phyloP scores from a whole-genome alignment of 208 protist species.

The Borovskyia barvae region DNA sequence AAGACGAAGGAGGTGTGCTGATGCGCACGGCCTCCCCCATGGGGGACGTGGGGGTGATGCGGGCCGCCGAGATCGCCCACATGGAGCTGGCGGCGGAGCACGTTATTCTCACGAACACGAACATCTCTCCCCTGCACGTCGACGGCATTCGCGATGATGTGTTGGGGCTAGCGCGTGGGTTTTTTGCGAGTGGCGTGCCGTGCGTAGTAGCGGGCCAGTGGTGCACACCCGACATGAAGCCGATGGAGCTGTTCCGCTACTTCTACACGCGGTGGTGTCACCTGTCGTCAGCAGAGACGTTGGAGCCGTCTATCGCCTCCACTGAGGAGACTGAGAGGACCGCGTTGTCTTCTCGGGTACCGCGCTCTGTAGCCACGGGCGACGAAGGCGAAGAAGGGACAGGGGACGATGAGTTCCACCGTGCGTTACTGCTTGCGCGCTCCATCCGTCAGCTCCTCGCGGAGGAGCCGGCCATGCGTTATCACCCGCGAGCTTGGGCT shows the following conservation, averaged over 20 bases:
- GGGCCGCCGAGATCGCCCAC: conserved; percentile 62
- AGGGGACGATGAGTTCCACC: conserved; percentile 16
- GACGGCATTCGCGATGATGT: conserved; percentile 54
- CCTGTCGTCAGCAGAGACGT: background rate
- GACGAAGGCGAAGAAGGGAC: conserved; percentile 3
- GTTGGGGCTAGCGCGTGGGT: conserved; percentile 62
- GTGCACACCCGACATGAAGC: conserved; percentile 90
- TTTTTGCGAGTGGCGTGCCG: conserved; percentile 70
- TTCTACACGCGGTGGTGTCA: conserved; percentile 68
- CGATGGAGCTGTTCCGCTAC: conserved; percentile 63
- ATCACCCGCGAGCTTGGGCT: conserved; percentile 72
- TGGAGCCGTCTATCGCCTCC: background rate
- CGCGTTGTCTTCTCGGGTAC: background rate
- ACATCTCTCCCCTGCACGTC: conserved; percentile 52
- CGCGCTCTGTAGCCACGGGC: conserved; percentile 2
- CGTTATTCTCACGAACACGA: conserved; percentile 79
- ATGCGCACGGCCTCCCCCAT: conserved; percentile 17
- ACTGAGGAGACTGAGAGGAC: background rate
- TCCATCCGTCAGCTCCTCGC: conserved; percentile 65
- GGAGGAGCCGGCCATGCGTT: conserved; percentile 61
- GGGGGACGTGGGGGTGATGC: conserved; percentile 49
- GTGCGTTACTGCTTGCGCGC: conserved; percentile 61
- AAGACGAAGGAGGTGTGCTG: conserved; percentile 27
- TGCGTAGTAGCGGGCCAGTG: conserved; percentile 82
- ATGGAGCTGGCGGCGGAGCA: conserved; percentile 85